These are phyloP conservation scores for Salvia splendens DNA, from an alignment of 257 asterid species.

Conservation along the genomic window DNA sequence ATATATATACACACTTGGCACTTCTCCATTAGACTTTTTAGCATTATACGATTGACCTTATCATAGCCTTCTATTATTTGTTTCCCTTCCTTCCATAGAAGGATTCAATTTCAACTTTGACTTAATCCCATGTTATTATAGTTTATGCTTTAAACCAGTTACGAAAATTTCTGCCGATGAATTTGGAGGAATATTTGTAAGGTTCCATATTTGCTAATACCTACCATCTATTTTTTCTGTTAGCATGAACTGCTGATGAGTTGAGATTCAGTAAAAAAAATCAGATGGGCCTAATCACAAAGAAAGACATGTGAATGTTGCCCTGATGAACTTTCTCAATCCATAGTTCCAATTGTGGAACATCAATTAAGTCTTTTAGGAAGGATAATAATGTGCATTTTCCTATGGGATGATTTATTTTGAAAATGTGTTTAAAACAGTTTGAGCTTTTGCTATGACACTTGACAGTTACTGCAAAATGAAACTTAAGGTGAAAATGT, in stretches of 20 bases:
- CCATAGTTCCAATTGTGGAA: neutral
- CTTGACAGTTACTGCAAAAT: neutral
- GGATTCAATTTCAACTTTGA: neutral
- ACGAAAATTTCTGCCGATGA: neutral
- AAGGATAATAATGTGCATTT: neutral
- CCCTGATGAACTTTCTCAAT: slow-evolving; percentile 3
- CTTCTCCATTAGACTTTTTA: neutral
- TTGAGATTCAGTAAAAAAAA: slow-evolving; percentile 19
- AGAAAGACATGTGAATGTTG: neutral
- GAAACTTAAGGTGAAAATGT: neutral
- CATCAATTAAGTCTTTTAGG: neutral
- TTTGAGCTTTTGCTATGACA: slow-evolving; percentile 16
- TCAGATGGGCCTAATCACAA: neutral
- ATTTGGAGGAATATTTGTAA: slow-evolving; percentile 1
- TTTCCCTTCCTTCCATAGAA: neutral
- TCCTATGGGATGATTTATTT: neutral
- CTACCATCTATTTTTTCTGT: neutral
- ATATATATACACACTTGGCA: neutral
- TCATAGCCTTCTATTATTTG: slow-evolving; percentile 13
- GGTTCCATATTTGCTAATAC: neutral
- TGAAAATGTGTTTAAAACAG: neutral
- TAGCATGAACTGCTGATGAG: slow-evolving; percentile 7
- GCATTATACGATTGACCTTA: neutral
- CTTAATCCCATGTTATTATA: neutral
- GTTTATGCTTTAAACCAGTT: slow-evolving; percentile 6